These are phyloP conservation scores for Aethionema arabicum DNA, from an alignment of 345 rosid genomes.

Conservation along the genomic window DNA sequence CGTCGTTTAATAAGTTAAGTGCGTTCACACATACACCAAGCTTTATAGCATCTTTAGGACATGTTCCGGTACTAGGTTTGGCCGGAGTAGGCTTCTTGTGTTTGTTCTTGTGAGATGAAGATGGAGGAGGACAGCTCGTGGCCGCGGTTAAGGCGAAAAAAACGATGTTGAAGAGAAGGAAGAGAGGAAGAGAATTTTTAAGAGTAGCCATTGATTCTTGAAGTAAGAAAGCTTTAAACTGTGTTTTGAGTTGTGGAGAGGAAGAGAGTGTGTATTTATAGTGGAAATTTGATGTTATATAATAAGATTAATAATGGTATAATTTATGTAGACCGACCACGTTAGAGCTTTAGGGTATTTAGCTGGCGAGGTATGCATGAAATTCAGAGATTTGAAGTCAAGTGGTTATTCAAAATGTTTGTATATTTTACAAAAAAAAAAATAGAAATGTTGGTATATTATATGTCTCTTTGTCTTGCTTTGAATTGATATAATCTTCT, in stretches of 20 bases:
- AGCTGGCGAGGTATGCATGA: conserved; percentile 26
- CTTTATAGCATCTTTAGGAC: conserved; percentile 48
- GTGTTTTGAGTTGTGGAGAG: conserved; percentile 26
- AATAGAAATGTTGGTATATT: too few relatives aligned
- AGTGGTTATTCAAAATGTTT: conserved; percentile 22
- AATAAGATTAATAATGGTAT: conserved; percentile 18
- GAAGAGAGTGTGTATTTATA: conserved; percentile 22
- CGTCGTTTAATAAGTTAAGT: conserved; percentile 38
- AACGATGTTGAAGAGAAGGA: conserved; percentile 51
- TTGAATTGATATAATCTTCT: too few relatives aligned
- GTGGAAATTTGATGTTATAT: conserved; percentile 6
- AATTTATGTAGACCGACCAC: conserved; percentile 30
- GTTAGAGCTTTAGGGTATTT: conserved; percentile 27
- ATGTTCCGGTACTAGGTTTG: conserved; percentile 26
- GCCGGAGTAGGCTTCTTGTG: conserved; percentile 38
- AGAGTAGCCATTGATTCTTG: conserved; percentile 40
- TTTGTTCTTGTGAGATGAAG: conserved; percentile 33
- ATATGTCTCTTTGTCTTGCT: too few relatives aligned
- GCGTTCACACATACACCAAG: conserved; percentile 45
- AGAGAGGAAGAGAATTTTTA: conserved; percentile 47
- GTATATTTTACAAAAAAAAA: background rate
- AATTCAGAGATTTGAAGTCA: conserved; percentile 16
- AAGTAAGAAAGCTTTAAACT: conserved; percentile 5
- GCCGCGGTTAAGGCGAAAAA: conserved; percentile 47
- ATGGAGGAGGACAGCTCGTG: conserved; percentile 55